These are phyloP conservation scores for Chaetomium olivaceum DNA, from an alignment of 2,329 filamentous ascomycete species.

Conservation along the genomic window DNA sequence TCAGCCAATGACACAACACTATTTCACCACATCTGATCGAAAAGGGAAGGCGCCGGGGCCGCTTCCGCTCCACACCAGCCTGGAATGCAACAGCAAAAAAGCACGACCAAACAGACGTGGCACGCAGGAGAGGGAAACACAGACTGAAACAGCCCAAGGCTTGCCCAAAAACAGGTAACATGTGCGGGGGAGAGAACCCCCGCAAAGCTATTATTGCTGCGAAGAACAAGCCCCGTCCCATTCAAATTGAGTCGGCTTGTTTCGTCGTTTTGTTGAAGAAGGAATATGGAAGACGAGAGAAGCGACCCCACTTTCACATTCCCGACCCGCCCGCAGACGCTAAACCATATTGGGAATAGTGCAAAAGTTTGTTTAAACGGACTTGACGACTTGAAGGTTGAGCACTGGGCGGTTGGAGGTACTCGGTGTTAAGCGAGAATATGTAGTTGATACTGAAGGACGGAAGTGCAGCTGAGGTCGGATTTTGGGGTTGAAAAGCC, in stretches of 20 bases:
- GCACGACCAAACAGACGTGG: not conserved
- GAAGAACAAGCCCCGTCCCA: not conserved
- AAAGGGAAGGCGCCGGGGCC: conserved; percentile 29
- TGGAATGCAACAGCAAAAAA: not conserved
- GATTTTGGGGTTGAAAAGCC: not conserved
- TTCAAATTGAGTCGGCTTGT: not conserved
- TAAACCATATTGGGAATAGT: not conserved
- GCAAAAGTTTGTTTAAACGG: conserved; percentile 7
- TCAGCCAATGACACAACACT: conserved; percentile 24
- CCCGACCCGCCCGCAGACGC: not conserved
- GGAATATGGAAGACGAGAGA: not conserved
- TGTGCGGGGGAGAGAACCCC: not conserved
- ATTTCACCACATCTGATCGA: conserved; percentile 20
- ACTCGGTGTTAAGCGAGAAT: not conserved
- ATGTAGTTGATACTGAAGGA: not conserved
- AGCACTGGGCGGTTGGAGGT: not conserved
- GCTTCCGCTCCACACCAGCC: not conserved
- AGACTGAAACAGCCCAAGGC: not conserved
- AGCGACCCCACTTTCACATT: not conserved
- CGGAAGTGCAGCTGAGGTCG: not conserved
- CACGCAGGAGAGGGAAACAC: not conserved
- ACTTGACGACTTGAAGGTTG: not conserved
- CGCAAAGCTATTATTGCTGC: not conserved
- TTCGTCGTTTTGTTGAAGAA: not conserved
- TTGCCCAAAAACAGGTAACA: not conserved